phyloP scores from a whole-genome alignment of 2,329 filamentous ascomycete species.

The Tolypocladium ophioglossoides region DNA sequence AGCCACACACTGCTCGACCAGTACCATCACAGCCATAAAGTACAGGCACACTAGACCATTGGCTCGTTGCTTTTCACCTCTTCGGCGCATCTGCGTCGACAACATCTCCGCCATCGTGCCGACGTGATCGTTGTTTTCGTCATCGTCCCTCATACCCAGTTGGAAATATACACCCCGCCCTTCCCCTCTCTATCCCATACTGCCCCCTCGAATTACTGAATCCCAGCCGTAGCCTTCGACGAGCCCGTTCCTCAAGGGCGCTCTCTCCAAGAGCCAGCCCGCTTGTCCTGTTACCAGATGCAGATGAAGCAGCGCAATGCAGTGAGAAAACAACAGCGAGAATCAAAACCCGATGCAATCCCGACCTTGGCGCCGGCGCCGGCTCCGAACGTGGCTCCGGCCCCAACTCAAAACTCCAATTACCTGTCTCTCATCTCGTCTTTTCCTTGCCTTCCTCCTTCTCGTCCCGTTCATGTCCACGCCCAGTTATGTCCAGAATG shows the following conservation, averaged over 20 bases:
- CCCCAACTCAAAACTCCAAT: slow-evolving; percentile 20
- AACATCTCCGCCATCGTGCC: not conserved
- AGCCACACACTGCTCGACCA: not conserved
- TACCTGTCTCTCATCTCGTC: slow-evolving; percentile 8
- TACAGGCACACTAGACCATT: not conserved
- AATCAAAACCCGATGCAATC: slow-evolving; percentile 9
- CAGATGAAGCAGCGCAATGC: slow-evolving; percentile 9
- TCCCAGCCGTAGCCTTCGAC: not conserved
- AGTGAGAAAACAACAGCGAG: slow-evolving; percentile 7
- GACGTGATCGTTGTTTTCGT: not conserved
- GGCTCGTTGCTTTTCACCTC: not conserved
- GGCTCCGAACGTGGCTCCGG: slow-evolving; percentile 19
- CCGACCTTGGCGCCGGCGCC: slow-evolving; percentile 9
- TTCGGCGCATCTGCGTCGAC: not conserved
- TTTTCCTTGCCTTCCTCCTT: not conserved
- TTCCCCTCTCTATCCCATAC: not conserved
- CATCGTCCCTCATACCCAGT: slow-evolving; percentile 2
- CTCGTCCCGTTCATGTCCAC: not conserved
- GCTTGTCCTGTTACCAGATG: slow-evolving; percentile 4
- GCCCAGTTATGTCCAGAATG: not conserved
- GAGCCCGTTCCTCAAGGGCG: not conserved
- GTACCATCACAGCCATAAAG: not conserved
- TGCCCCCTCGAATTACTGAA: not conserved
- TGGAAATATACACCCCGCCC: not conserved
- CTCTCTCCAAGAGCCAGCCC: not conserved